phyloP scores from a whole-genome alignment of 257 asterid species.

The Lavandula angustifolia region DNA sequence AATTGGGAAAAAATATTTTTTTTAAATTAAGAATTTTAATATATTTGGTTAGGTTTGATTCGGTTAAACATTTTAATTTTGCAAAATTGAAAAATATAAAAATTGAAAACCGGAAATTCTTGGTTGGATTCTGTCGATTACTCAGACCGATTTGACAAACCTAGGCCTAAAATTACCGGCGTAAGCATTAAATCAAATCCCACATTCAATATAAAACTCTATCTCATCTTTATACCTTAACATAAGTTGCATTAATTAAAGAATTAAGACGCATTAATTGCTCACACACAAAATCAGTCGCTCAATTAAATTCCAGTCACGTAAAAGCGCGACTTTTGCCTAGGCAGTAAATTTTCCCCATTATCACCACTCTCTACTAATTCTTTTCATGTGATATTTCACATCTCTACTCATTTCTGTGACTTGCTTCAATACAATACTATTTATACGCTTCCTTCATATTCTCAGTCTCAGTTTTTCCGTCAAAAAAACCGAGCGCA shows the following conservation, averaged over 20 bases:
- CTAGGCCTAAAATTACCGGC: no score
- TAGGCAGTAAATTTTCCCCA: conserved; percentile 36
- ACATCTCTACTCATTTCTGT: conserved; percentile 55
- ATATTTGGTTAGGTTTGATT: no score
- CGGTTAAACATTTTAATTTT: no score
- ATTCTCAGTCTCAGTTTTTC: background rate
- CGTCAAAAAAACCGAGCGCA: background rate
- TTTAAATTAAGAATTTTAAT: no score
- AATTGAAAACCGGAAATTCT: no score
- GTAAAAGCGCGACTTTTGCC: conserved; percentile 28
- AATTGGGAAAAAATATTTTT: no score
- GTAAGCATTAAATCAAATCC: no score
- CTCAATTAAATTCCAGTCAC: conserved; percentile 39
- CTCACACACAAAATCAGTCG: conserved; percentile 18
- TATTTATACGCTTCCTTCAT: conserved; percentile 40
- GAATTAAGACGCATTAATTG: conserved; percentile 30
- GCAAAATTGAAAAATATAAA: no score
- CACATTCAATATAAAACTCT: no score
- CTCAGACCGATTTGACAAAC: no score
- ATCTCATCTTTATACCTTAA: conserved; percentile 3
- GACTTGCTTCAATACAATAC: conserved; percentile 64
- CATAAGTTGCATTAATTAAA: conserved; percentile 29
- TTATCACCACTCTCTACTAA: conserved; percentile 32
- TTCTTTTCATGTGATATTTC: conserved; percentile 62
- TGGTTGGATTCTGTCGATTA: no score